These are phyloP conservation scores for Scolecobasidium constrictum DNA, from an alignment of 2,329 filamentous ascomycete genomes.

Conservation along the genomic window DNA sequence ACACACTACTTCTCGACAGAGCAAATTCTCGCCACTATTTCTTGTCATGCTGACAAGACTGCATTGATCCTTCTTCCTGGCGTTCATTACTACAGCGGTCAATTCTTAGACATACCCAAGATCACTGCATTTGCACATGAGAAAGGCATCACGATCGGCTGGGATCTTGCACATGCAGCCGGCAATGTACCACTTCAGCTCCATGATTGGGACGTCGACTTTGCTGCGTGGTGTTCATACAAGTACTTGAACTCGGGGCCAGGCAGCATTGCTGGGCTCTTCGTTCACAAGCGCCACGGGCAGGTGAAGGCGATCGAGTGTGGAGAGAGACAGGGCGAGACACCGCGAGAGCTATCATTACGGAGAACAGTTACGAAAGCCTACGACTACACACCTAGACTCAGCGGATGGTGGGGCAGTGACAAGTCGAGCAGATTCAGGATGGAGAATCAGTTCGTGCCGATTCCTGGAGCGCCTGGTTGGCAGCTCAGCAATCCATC, in stretches of 20 bases:
- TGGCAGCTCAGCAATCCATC: constrained; percentile 82
- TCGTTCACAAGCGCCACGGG: constrained; percentile 68
- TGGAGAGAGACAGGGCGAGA: constrained; percentile 15
- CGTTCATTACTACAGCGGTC: constrained; percentile 87
- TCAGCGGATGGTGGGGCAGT: constrained; percentile 81
- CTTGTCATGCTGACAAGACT: constrained; percentile 59
- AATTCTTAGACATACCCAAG: constrained; percentile 69
- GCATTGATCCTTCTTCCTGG: constrained; percentile 74
- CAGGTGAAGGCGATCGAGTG: constrained; percentile 30
- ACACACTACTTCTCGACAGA: constrained; percentile 56
- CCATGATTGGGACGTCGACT: constrained; percentile 86
- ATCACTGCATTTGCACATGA: constrained; percentile 70
- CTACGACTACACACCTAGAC: constrained; percentile 36
- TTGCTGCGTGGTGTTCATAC: constrained; percentile 88
- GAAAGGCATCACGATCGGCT: constrained; percentile 64
- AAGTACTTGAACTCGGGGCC: constrained; percentile 88
- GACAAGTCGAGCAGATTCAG: constrained; percentile 66
- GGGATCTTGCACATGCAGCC: constrained; percentile 80
- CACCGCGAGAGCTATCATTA: no score
- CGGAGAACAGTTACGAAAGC: no score
- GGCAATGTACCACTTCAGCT: constrained; percentile 72
- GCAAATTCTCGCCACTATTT: constrained; percentile 61
- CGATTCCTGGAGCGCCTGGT: constrained; percentile 66
- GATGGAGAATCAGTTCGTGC: constrained; percentile 73
- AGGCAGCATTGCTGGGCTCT: constrained; percentile 68